phyloP scores from a whole-genome alignment of 192 early-diverging fungal genomes.

The Mortierella hygrophila region DNA sequence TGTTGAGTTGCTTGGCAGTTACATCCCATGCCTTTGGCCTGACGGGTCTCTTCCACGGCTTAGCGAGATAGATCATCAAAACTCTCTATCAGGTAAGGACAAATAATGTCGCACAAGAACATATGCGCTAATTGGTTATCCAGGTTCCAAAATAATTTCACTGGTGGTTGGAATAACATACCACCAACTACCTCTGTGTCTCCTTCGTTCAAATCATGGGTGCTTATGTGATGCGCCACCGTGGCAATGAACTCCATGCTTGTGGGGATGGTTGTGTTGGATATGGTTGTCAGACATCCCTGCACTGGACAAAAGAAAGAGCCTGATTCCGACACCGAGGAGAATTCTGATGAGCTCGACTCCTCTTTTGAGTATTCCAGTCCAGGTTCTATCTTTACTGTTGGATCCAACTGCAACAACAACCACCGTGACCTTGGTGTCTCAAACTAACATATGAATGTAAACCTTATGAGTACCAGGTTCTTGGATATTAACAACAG shows the following conservation, averaged over 20 bases:
- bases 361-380: neutral
- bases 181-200: constrained; percentile 2
- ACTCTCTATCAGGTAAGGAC: neutral
- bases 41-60: neutral
- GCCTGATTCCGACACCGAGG: neutral
- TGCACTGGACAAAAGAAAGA: constrained; percentile 16
- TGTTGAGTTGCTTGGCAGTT: neutral
- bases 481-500: neutral
- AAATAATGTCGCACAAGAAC: neutral
- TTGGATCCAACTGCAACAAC: neutral
- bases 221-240: constrained; percentile 5
- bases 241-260: neutral
- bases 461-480: neutral
- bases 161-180: neutral
- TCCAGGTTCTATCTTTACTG: neutral
- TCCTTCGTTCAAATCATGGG: constrained; percentile 12
- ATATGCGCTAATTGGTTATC: neutral
- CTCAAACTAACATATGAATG: neutral
- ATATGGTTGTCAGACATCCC: constrained; percentile 5
- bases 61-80: neutral
- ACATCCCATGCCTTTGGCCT: constrained; percentile 10
- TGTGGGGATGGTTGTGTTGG: neutral
- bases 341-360: neutral
- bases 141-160: neutral
- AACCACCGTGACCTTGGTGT: neutral